Evolutionary conservation across 305 asterid genomes (phyloP).

Genomic region (Fraxinus dipetala): DNA sequence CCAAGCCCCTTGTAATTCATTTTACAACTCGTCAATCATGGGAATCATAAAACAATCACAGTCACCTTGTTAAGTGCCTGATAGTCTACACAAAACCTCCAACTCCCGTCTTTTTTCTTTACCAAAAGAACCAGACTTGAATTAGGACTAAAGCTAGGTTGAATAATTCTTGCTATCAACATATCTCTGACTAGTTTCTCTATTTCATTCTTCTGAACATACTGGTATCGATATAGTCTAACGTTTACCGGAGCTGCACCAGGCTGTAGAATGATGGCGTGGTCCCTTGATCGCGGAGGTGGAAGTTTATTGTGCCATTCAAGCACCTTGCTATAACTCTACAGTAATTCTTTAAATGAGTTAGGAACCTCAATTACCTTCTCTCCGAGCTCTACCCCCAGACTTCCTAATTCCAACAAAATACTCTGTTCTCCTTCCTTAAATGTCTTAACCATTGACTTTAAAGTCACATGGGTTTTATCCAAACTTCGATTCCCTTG

Average conservation of each 20-base stretch:
- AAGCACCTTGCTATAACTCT: not conserved
- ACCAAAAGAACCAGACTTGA: not conserved
- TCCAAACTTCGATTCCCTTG: not conserved
- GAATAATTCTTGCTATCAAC: no score
- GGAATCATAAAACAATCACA: not conserved
- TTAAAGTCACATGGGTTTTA: not conserved
- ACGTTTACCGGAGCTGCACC: not conserved
- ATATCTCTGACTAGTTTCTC: no score
- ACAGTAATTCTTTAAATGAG: not conserved
- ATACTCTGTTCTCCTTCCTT: not conserved
- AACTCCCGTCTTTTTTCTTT: not conserved
- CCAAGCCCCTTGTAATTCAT: no score
- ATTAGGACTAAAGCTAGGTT: no score
- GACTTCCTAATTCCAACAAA: not conserved
- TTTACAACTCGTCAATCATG: not conserved
- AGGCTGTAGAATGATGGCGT: not conserved
- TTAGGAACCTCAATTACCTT: not conserved
- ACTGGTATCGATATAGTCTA: not conserved
- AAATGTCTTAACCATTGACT: not conserved
- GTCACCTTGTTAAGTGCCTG: not conserved
- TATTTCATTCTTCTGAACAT: not conserved
- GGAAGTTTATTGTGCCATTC: not conserved
- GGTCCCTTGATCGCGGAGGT: no score
- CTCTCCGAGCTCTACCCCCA: not conserved
- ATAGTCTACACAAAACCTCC: not conserved